Percentiles rank a stretch among this genome's conserved stretches.
These are phyloP conservation scores for Dacryopinax spathularia DNA, from an alignment of 768 basidiomycete species.

Conservation along the genomic window DNA sequence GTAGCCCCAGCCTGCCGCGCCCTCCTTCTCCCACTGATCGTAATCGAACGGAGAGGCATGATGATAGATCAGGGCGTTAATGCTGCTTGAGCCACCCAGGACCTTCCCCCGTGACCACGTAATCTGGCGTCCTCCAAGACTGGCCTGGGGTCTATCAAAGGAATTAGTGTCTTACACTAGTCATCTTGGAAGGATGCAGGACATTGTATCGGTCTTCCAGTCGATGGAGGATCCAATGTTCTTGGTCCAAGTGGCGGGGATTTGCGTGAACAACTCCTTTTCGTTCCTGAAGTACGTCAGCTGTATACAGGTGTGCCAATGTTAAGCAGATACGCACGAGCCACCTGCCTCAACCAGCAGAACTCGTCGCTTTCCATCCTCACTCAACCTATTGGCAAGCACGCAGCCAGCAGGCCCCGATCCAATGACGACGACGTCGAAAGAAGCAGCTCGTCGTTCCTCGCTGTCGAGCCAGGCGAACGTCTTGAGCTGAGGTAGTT, in stretches of 20 bases:
- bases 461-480: not conserved
- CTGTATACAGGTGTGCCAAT: too few relatives aligned
- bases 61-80: slow-evolving; percentile 23
- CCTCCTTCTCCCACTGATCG: slow-evolving; percentile 46
- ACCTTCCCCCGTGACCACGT: slow-evolving; percentile 62
- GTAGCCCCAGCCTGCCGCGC: slow-evolving; percentile 40
- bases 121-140: slow-evolving; percentile 33
- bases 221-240: not conserved
- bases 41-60: slow-evolving; percentile 54
- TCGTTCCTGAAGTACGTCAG: too few relatives aligned
- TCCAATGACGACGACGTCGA: not conserved
- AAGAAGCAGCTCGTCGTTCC: not conserved
- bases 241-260: slow-evolving; percentile 30
- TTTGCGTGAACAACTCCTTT: slow-evolving; percentile 23
- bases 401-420: slow-evolving; percentile 49
- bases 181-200: slow-evolving; percentile 24
- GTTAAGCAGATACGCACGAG: too few relatives aligned
- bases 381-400: slow-evolving; percentile 42
- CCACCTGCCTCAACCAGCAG: slow-evolving; percentile 47
- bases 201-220: slow-evolving; percentile 5
- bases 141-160: slow-evolving; percentile 40
- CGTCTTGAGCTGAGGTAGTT: not conserved
- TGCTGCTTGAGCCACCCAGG: slow-evolving; percentile 48
- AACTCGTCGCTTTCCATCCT: slow-evolving; percentile 41
- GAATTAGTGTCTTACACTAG: slow-evolving; percentile 34